Conservation (phyloP, 768 basidiomycete genomes). For the Sarcodon aspratus region DNA sequence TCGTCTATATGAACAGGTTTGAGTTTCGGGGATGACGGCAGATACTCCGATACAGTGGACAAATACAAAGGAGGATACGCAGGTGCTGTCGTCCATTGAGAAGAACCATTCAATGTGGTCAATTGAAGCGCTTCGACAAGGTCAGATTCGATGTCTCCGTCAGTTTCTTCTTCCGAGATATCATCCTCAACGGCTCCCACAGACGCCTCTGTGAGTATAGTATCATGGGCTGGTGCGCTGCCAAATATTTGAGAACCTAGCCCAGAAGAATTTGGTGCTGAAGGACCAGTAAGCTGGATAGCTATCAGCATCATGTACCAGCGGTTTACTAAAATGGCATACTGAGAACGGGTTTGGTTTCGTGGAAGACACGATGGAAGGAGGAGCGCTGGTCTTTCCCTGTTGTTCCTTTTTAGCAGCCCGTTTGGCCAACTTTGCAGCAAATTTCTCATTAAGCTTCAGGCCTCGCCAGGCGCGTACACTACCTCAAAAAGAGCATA, state of each 20-base stretch:
- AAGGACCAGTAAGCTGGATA: constrained; percentile 12
- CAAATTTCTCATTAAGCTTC: constrained; percentile 63
- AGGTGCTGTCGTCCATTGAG: constrained; percentile 58
- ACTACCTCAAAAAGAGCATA: constrained; percentile 26
- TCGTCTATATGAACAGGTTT: constrained; percentile 30
- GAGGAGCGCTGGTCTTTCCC: constrained; percentile 24
- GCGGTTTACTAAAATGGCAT: constrained; percentile 2
- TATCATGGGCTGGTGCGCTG: not conserved
- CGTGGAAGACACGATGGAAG: constrained; percentile 16
- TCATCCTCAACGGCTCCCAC: constrained; percentile 20
- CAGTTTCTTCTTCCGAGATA: constrained; percentile 11
- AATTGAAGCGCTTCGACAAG: constrained; percentile 49
- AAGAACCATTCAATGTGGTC: constrained; percentile 35
- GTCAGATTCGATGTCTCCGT: constrained; percentile 28
- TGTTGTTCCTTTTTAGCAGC: constrained; percentile 26
- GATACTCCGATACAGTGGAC: constrained; percentile 63
- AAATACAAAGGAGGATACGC: constrained; percentile 61
- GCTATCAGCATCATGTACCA: not conserved
- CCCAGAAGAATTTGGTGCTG: constrained; percentile 30
- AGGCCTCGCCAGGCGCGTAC: constrained; percentile 76
- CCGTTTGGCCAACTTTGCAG: constrained; percentile 56
- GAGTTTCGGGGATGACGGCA: constrained; percentile 43
- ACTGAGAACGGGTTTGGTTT: constrained; percentile 65
- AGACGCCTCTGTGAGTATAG: constrained; percentile 8
- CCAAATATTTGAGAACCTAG: constrained; percentile 65